These are phyloP conservation scores for Kluyveromyces wickerhamii DNA, from an alignment of 805 yeast species.

Conservation along the genomic window DNA sequence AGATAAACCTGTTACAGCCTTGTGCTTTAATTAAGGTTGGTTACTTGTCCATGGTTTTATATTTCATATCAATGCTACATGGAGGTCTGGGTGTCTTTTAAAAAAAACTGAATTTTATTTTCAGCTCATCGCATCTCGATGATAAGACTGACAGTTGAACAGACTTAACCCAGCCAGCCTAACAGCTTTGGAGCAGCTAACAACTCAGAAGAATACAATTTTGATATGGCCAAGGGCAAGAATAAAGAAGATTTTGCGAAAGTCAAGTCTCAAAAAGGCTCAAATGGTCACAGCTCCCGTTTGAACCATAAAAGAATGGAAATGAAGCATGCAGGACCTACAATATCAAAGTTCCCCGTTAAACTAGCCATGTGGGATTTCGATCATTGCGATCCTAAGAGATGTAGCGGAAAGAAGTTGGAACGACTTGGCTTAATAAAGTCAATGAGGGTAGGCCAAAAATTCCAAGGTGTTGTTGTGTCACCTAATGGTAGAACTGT, in stretches of 20 bases:
- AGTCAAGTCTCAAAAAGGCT: slow-evolving; percentile 32
- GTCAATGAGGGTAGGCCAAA: slow-evolving; percentile 81
- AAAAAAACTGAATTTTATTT: no score
- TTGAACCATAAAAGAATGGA: slow-evolving; percentile 40
- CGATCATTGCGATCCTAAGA: slow-evolving; percentile 96
- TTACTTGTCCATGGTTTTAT: no score
- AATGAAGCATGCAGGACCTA: slow-evolving; percentile 22
- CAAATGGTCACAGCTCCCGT: slow-evolving; percentile 51
- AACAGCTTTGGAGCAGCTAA: no score
- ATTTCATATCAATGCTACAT: no score
- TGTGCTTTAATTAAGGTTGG: no score
- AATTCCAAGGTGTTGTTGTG: slow-evolving; percentile 82
- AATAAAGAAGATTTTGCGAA: slow-evolving; percentile 41
- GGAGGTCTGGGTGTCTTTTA: no score
- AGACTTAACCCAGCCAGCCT: no score
- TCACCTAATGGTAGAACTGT: slow-evolving; percentile 88
- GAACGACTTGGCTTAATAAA: slow-evolving; percentile 82
- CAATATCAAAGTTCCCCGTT: slow-evolving; percentile 51
- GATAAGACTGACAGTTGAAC: no score
- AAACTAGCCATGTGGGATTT: slow-evolving; percentile 98
- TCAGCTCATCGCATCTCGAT: no score
- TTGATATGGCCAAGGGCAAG: slow-evolving; percentile 38
- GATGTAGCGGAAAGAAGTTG: slow-evolving; percentile 92
- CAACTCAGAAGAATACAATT: no score
- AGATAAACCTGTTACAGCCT: no score